Base-by-base conservation (phyloP, 495 filamentous ascomycete species). In the Penicillium bialowiezense region DNA sequence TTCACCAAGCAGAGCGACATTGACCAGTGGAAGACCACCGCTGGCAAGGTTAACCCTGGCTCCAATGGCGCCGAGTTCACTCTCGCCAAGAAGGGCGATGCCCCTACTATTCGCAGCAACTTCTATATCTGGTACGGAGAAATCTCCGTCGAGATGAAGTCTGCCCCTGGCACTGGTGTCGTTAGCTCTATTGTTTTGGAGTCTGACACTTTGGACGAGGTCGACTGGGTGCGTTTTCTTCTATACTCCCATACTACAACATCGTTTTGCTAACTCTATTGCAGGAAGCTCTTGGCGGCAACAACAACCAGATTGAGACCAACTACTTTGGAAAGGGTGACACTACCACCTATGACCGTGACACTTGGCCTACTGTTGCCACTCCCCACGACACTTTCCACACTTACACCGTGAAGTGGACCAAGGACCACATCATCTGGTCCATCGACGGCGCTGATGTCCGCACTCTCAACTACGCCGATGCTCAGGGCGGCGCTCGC, bases 261-360 rank as follows among this genome's bases (percentile, higher is more conserved):
- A 14, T 20, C 23, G 29, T 10, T 13, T 35, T 29, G 31, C 44
- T 36, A 49, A 46, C 33, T 19, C 13, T 24, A 23, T 14, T 35
- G 64, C 54, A 70, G 71, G 72, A 75, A 54, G 63, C 64, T 38
- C 70, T 86, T 35, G 87, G 88, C 44, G 77, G 78, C n/a, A 76
- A 85, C 57, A 67, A 72, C 34, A 74, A 59, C 45, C 68, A 85
- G 49, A 84, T 95, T 14, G 86, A 97, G 73, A 89, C 84, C 59
- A 97, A 97, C 70, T 98, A 93, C 72, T 98, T 96, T 62, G 88
- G 90, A 64, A 95, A 96, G 74, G 93, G 90, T 13, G 82, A 90
- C 47, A 90, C 88, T 5, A 65, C 76, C 14, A 77, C 77, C 18
- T 96, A 91, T 62, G 83, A 95, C 71, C 89, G 90, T 41, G 89